Evolutionary conservation across 2,329 filamentous ascomycete genomes (phyloP), one percentile per base, ranked within the genome.

Genomic region (Pseudogymnoascus sp.): DNA sequence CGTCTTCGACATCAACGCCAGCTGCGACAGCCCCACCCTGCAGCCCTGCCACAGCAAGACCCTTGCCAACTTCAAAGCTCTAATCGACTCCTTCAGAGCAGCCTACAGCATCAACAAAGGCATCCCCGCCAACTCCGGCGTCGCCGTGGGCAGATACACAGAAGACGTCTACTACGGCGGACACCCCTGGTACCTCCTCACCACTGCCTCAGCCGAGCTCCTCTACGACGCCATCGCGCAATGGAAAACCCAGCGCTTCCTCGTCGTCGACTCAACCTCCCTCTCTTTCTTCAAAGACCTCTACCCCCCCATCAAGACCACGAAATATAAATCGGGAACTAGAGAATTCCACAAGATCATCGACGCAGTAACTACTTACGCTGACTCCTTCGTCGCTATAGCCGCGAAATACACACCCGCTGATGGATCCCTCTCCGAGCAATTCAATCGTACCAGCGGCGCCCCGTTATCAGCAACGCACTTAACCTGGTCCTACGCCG

Each of bases 121-220:
- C 5, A 84, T 87, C 62, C 69, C 82, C 1, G 74, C 81, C 36
- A 85, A 86, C 18, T 75, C 76, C 12, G 87, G 87, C 8, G 79
- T 85, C 8, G 81, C 84, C 5, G 77, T 88, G 3, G 88, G 88
- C 51, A 79, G 88, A 65, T 91, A 91, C 71, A 75, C 85, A 0
- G 87, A 90, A 73, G 90, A 96, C 69, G 75, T 79, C 3, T 95
- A 93, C 75, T 88, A 87, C 73, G 84, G 85, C 65, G 90, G 89
- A 1, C 91, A 95, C 73, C 90, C 90, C 1, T 95, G 90, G 90
- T 90, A 91, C 69, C 80, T 93, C 12, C 82, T 82, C 69, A 93
- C 88, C 1, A 79, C 91, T 31, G 89, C 88, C 1, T 89, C 89
- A 0, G 91, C 90, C 2, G 90, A 95, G 75, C 87, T 90, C 71